phyloP scores from a whole-genome alignment of 2,329 filamentous ascomycete genomes.

The Arthrobotrys iridis region DNA sequence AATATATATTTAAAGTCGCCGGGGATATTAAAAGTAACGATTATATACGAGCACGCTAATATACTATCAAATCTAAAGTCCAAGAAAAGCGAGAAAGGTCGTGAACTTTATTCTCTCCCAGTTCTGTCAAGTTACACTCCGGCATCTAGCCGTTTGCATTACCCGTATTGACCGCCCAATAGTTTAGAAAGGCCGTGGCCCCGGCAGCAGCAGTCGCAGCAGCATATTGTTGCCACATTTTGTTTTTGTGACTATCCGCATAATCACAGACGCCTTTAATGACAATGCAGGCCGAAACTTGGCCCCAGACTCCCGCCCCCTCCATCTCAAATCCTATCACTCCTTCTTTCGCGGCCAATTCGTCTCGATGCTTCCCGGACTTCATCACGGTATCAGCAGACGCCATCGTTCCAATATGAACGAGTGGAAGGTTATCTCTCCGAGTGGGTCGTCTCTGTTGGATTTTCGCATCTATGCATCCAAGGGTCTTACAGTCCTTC shows the following conservation, averaged over 20 bases:
- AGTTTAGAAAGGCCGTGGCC: conserved; percentile 57
- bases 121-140: too few relatives aligned
- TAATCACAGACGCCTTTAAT: conserved; percentile 60
- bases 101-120: too few relatives aligned
- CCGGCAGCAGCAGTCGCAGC: conserved; percentile 58
- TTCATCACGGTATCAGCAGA: conserved; percentile 61
- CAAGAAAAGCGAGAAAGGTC: too few relatives aligned
- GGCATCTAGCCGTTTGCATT: too few relatives aligned
- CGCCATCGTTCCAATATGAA: conserved; percentile 61
- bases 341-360: conserved; percentile 53
- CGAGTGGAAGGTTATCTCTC: neutral
- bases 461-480: neutral
- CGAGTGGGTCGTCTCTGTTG: neutral
- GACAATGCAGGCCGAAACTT: conserved; percentile 57
- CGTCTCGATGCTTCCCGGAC: conserved; percentile 58
- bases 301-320: conserved; percentile 58
- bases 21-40: too few relatives aligned
- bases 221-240: conserved; percentile 59
- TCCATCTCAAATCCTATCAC: conserved; percentile 60
- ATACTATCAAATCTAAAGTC: too few relatives aligned
- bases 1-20: too few relatives aligned
- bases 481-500: neutral
- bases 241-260: conserved; percentile 60
- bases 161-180: conserved; percentile 15
- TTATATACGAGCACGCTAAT: too few relatives aligned